These are phyloP conservation scores for Cytospora piceicola DNA, from an alignment of 2,329 filamentous ascomycete genomes.

Conservation along the genomic window DNA sequence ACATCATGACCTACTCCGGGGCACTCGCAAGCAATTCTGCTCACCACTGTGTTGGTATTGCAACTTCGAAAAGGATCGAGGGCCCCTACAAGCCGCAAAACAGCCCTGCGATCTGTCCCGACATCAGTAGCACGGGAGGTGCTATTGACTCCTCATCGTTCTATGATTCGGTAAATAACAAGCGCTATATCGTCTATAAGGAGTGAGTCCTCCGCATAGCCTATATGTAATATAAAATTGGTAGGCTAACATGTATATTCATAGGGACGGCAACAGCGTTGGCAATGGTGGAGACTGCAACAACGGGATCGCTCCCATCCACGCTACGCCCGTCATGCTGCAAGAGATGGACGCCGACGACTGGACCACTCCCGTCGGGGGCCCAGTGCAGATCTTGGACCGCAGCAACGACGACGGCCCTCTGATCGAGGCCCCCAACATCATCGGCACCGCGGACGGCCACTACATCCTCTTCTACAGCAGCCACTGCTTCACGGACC, in stretches of 20 bases:
- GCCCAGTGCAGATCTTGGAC: conserved; percentile 51
- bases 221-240: background rate
- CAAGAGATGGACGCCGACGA: conserved; percentile 55
- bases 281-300: conserved; percentile 48
- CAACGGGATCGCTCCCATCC: conserved; percentile 47
- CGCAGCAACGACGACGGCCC: conserved; percentile 52
- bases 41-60: conserved; percentile 63
- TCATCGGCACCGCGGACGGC: conserved; percentile 50
- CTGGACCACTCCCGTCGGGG: conserved; percentile 56
- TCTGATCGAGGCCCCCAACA: conserved; percentile 63
- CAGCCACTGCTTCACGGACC: conserved; percentile 59
- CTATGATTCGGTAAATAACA: conserved; percentile 54
- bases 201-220: conserved; percentile 12
- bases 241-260: background rate
- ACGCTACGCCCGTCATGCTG: conserved; percentile 59
- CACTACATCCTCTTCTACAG: conserved; percentile 67
- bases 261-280: conserved; percentile 63
- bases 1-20: conserved; percentile 64
- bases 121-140: conserved; percentile 53
- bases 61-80: conserved; percentile 48
- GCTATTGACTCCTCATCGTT: conserved; percentile 67
- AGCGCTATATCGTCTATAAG: conserved; percentile 66
- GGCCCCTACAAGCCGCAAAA: conserved; percentile 58
- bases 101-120: conserved; percentile 56
- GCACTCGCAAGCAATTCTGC: conserved; percentile 43